Evolutionary conservation across 352 stramenopile genomes (phyloP).

Genomic region (Phytophthora chlamydospora): DNA sequence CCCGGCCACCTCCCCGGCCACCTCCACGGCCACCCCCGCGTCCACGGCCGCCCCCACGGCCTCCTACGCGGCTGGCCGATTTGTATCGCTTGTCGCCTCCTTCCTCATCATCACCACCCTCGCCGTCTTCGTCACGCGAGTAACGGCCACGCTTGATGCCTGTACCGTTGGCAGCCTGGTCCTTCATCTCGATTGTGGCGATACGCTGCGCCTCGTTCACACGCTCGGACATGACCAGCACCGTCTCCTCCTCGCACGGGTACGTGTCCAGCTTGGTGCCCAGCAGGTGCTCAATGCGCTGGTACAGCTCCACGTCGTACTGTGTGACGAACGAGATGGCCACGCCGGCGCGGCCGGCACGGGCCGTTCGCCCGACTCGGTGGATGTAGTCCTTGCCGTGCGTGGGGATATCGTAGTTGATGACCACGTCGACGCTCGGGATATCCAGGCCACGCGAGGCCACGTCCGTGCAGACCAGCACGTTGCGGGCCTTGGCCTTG

Average conservation of each 20-base stretch:
- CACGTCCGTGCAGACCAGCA: constrained; percentile 91
- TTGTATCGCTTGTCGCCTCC: constrained; percentile 78
- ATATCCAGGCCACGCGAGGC: constrained; percentile 96
- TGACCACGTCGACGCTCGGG: constrained; percentile 96
- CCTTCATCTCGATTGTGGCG: constrained; percentile 91
- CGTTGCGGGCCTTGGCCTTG: constrained; percentile 92
- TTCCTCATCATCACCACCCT: constrained; percentile 45
- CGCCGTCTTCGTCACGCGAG: constrained; percentile 55
- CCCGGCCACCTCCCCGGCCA: constrained; percentile 31
- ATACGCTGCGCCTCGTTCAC: constrained; percentile 98
- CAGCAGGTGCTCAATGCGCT: constrained; percentile 94
- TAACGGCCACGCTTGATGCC: constrained; percentile 66
- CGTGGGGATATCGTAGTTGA: constrained; percentile 99
- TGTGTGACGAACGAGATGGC: constrained; percentile 99
- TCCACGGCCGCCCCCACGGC: constrained; percentile 18
- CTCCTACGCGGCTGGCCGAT: constrained; percentile 65
- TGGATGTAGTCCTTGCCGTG: constrained; percentile 99
- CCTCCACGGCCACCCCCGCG: constrained; percentile 36
- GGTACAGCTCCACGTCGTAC: constrained; percentile 99
- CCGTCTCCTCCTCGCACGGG: constrained; percentile 93
- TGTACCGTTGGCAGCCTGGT: constrained; percentile 63
- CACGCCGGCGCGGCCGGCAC: constrained; percentile 94
- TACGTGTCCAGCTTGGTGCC: constrained; percentile 85
- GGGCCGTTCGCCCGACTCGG: constrained; percentile 96
- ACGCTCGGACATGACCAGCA: constrained; percentile 96